phyloP scores from a whole-genome alignment of 2,329 filamentous ascomycete species.

The Colletotrichum graminicola region DNA sequence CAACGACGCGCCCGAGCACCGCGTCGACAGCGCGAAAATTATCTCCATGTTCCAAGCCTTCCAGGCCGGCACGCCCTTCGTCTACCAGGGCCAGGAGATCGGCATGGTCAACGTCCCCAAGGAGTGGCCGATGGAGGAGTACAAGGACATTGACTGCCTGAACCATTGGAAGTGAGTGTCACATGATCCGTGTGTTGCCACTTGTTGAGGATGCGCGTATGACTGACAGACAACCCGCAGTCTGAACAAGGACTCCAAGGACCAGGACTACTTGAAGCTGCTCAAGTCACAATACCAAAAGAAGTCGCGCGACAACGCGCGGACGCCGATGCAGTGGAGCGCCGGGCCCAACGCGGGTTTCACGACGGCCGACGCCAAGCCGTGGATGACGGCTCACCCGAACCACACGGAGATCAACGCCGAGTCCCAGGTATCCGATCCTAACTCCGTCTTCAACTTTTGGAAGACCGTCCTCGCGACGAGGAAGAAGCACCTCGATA shows the following conservation, averaged over 20 bases:
- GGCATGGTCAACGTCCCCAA: constrained; percentile 74
- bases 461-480: constrained; percentile 71
- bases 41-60: constrained; percentile 68
- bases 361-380: constrained; percentile 61
- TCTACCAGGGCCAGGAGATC: constrained; percentile 79
- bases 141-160: constrained; percentile 75
- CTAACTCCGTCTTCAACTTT: constrained; percentile 68
- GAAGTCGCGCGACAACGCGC: constrained; percentile 76
- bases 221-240: constrained; percentile 44
- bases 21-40: constrained; percentile 68
- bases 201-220: not conserved
- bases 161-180: constrained; percentile 61
- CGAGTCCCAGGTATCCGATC: constrained; percentile 61
- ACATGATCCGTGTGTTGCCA: not conserved
- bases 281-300: constrained; percentile 63
- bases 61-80: constrained; percentile 72
- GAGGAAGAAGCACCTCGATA: constrained; percentile 70
- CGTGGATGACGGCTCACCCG: constrained; percentile 80
- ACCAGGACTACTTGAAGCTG: constrained; percentile 54
- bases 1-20: constrained; percentile 61
- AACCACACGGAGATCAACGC: constrained; percentile 74
- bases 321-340: constrained; percentile 81
- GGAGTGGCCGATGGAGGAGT: constrained; percentile 73
- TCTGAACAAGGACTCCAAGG: constrained; percentile 53
- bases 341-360: constrained; percentile 73